A percentile compares a stretch with the other conserved stretches of the same genome.
phyloP scores from a whole-genome alignment of 495 filamentous ascomycete species.

The Pyrenopolyporus hunteri region DNA sequence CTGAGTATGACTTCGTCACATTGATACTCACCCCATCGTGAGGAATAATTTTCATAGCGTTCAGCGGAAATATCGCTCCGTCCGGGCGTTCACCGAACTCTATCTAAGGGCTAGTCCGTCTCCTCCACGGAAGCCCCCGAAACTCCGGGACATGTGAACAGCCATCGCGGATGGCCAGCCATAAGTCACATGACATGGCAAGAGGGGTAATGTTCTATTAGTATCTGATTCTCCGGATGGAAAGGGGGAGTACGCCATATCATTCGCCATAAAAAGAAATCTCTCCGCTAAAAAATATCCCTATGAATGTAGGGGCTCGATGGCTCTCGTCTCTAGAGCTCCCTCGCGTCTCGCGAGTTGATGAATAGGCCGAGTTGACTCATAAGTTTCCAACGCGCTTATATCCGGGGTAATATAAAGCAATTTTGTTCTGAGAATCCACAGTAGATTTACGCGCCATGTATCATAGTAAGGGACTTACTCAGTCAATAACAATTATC shows the following conservation, averaged over 20 bases:
- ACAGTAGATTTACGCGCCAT: no score
- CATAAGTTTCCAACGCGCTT: no score
- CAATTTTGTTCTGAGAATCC: no score
- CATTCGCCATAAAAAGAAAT: no score
- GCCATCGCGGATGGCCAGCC: neutral
- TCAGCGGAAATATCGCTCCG: neutral
- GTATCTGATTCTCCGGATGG: no score
- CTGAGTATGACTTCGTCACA: neutral
- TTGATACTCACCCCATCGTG: no score
- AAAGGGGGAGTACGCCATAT: no score
- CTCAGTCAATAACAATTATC: no score
- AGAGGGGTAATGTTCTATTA: neutral
- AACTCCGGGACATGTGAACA: neutral
- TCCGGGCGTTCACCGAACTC: neutral
- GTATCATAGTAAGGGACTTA: no score
- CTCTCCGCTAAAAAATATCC: neutral
- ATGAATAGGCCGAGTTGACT: neutral
- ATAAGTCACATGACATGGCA: neutral
- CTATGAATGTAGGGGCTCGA: neutral
- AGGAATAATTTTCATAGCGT: neutral
- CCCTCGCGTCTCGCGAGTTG: slow-evolving; percentile 2
- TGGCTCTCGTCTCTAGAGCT: neutral
- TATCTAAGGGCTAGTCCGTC: neutral
- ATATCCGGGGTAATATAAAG: no score
- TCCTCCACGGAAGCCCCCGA: neutral